Evolutionary conservation across 768 basidiomycete species (phyloP), one percentile per base, ranked within the genome.

Genomic region (Cubamyces sp.): DNA sequence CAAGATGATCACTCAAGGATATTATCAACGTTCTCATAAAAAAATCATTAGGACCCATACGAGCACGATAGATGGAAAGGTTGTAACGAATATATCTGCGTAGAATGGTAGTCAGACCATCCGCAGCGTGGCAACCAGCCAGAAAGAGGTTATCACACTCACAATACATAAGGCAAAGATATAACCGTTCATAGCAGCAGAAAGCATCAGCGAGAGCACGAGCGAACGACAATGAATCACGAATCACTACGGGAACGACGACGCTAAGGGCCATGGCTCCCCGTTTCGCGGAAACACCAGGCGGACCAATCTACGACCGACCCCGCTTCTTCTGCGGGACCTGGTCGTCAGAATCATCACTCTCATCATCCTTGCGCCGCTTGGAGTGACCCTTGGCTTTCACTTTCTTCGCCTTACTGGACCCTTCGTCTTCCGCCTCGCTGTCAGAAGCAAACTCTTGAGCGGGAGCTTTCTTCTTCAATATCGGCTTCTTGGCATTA

Each of bases 291-390:
- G 45, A 37, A 6, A 2, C 26, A 39, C 21, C 12, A 2, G 19
- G 3, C 5, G 28, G 26, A 23, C 9, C 18, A 16, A 34, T 28
- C 68, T 54, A 70, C 47, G 64, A 68, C 39, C 60, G 56, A 11
- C 64, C 60, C 25, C 50, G 71, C 69, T 74, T 76, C 70, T 78
- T 80, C 74, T 76, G 74, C 61, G 75, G 74, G 66, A 72, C 64
- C 67, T 73, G 67, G 53, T 77, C 70, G 41, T 75, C 74, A 51
- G 71, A 37, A 11, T 56, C 58, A 15, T 64, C 70, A 3, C 55
- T 50, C 15, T 62, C 63, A 40, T 37, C 28, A 5, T 5, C 26
- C 37, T 64, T 68, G 21, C 39, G 37, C 47, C 56, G 57, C 34
- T 59, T 65, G 21, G 48, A 11, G 7, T 43, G 56, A 21, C 51